Evolutionary conservation across 1,284 basidiomycete genomes (phyloP), one percentile per base, ranked within the genome.

Genomic region (Rhodotorula mucilaginosa): DNA sequence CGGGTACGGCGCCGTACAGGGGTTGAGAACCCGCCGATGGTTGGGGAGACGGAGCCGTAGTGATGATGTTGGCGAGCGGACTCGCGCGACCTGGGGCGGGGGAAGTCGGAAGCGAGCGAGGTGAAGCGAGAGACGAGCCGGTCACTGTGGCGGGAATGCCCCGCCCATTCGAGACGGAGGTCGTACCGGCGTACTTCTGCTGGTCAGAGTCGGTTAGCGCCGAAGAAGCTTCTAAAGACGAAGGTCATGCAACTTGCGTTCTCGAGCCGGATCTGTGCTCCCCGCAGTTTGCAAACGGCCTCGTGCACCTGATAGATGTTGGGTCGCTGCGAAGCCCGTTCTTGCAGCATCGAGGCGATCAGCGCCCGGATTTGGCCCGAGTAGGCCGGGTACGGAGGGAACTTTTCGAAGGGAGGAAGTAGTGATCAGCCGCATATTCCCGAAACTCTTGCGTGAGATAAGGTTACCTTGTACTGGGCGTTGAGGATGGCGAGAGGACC

Each of bases 401-500:
- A 92, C 78, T 76, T 60, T 23, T 47, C 51, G 29, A 26, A 34
- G 59, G 4, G 8, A n/a, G 31, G n/a, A 19, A 7, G 23, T 5
- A 16, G 58, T 21, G 70, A 77, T 74, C n/a, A 23, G n/a, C 13
- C 26, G 3, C 46, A 5, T 16, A 19, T 6, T 21, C 47, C 26
- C 3, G 26, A 56, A 26, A 2, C n/a, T 6, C n/a, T 7, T 13
- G 3, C 16, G 8, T 18, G 60, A n/a, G 70, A 76, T 74, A 73
- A 74, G 21, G 67, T 3, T 3, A 74, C 75, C 71, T 89, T 90
- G 82, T 97, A 99, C 79, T 96, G 93, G 46, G 94, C 96, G 79
- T 97, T 97, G 72, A 98, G 85, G 74, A 99, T 99, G 0, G 97
- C 97, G 62, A 99, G 83, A 0, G 94, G 92, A 0, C 96, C 96